Evolutionary conservation across 805 yeast genomes (phyloP), one percentile per base, ranked within the genome.

Genomic region (Cyberlindnera xishuangbannaensis): DNA sequence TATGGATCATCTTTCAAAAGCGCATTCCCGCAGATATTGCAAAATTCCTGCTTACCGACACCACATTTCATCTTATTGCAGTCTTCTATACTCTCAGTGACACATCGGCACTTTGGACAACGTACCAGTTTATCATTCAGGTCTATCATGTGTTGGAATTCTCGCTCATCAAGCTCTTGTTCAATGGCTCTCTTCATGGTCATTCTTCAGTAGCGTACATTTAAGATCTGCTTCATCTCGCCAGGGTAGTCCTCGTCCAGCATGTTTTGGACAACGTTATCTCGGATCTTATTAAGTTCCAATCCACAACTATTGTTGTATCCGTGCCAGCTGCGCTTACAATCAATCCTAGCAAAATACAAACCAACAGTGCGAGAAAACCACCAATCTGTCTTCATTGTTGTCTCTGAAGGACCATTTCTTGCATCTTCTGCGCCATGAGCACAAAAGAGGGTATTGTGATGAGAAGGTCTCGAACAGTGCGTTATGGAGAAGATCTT

Each of bases 301-400:
- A 32, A 50, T 6, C 64, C 61, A 50, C 84, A 78, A 18, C 48
- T 48, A 37, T 68, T 67, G 31, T 58, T 60, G 12, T 60, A 58
- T 1, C 81, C 80, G 52, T 78, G 84, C 76, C 79, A 77, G 4
- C 81, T 71, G 41, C 68, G 76, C 6, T 63, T 52, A 51, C 84
- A 78, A n/a, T n/a, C n/a, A n/a, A 18, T 61, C 62, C 39, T 62
- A 61, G 45, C 84, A 78, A 41, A 75, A 78, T 1, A 77, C 76
- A 41, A 67, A 62, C 9, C 55, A 51, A 48, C 83, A 78, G 4
- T 49, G 39, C 0, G 62, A 55, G 45, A 84, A 78, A 14, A 67
- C 60, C 4, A 72, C 61, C 35, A 77, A 53, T 7, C 64, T 51
- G 7, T 70, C 73, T 34, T 64, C 65, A 12, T 62, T 51, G 40